phyloP scores from a whole-genome alignment of 495 filamentous ascomycete genomes.

The Venustampulla echinocandica region DNA sequence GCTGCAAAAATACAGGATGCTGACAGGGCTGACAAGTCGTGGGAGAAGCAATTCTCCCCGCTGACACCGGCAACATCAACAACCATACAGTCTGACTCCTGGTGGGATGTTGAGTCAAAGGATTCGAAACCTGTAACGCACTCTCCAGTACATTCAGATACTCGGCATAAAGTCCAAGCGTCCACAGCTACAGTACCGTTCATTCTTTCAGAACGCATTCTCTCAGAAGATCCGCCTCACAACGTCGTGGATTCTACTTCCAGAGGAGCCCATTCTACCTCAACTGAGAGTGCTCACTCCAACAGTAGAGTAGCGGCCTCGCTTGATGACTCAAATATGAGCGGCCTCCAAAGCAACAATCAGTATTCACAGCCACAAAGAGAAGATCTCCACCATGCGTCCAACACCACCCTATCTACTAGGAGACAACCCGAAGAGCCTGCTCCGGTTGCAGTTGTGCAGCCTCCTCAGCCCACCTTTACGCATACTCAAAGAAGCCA shows the following conservation, averaged over 20 bases:
- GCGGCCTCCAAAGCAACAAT: slow-evolving; percentile 31
- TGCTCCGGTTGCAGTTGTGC: background rate
- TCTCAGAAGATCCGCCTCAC: too few species aligned
- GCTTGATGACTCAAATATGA: too few species aligned
- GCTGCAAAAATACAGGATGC: slow-evolving; percentile 22
- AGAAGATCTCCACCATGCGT: slow-evolving; percentile 5
- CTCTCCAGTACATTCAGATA: slow-evolving; percentile 12
- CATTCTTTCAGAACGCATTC: slow-evolving; percentile 8
- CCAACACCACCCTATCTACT: slow-evolving; percentile 3
- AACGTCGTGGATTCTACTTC: too few species aligned
- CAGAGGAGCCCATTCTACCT: too few species aligned
- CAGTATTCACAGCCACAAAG: slow-evolving; percentile 26
- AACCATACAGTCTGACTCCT: slow-evolving; percentile 16
- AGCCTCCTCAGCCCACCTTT: slow-evolving; percentile 1
- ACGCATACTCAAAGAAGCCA: background rate
- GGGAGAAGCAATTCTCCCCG: slow-evolving; percentile 35
- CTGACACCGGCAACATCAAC: slow-evolving; percentile 20
- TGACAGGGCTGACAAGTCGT: slow-evolving; percentile 20
- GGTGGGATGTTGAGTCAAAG: slow-evolving; percentile 18
- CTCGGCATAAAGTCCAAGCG: slow-evolving; percentile 16
- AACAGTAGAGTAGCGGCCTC: too few species aligned
- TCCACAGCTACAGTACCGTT: slow-evolving; percentile 18
- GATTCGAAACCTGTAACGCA: background rate
- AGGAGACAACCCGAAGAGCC: slow-evolving; percentile 1
- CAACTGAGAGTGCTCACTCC: too few species aligned